Base-by-base conservation (phyloP, 371 early-diverging fungal species). In the Syncephalastrum sp. region DNA sequence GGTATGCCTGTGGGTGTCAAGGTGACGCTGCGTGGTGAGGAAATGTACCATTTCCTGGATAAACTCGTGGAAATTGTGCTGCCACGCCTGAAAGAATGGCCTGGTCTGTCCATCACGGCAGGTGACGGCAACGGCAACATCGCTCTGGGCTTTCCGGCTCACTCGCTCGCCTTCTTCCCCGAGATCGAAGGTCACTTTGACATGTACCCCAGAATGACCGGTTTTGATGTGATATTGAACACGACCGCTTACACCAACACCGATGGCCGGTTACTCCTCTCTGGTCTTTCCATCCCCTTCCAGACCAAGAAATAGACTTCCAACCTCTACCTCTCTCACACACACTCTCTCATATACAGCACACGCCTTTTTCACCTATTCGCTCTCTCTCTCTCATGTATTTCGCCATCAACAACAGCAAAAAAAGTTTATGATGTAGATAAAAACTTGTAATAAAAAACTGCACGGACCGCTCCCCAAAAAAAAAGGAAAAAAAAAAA, bases 131-230 rank as follows among this genome's bases (percentile, higher is more conserved):
- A 86, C 47, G 97, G 96, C 41, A 89, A 87, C 65, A 82, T 96
- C 61, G 87, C 89, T 13, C 70, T 96, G 58, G 91, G 93, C 14
- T 86, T 98, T 61, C 89, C 87, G 24, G 80, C 91, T 13, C 88
- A 91, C 33, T 92, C 87, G 8, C 78, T 92, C 38, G 91, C 92
- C 24, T 76, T 97, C 50, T 98, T 96, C 83, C 96, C 96, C 6
- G 97, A 98, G 79, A 92, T 97, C 60, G 98, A 97, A 77, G 87
- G 88, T 38, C 91, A 91, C 57, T 96, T 93, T 73, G 97, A 96
- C 58, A 85, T 88, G 74, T 92, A 89, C 71, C 97, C 97, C 19
- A 74, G 84, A 56, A 82, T 95, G 78, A 90, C 91, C 29, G 94
- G 93, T 29, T 91, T 94, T 60, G 85, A 87, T 56, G 87, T 98